phyloP scores from a whole-genome alignment of 345 rosid genomes.

The Alliaria petiolata region DNA sequence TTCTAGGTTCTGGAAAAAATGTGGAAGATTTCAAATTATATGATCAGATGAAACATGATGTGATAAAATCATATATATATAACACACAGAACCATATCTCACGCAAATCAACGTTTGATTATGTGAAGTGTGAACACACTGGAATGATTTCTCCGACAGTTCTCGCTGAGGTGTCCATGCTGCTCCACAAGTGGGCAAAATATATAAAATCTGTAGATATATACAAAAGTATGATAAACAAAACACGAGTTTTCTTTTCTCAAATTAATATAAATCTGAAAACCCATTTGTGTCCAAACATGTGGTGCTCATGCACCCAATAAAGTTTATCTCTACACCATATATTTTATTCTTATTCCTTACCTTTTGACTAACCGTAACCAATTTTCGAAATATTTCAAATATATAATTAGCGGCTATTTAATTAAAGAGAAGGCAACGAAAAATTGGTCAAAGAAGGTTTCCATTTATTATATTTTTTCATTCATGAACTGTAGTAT shows the following conservation, averaged over 20 bases:
- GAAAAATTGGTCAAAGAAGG: not conserved
- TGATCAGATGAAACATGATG: too few relatives aligned
- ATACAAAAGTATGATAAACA: not conserved
- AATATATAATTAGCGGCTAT: not conserved
- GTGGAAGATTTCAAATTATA: too few relatives aligned
- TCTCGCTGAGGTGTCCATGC: constrained; percentile 13
- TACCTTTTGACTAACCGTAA: not conserved
- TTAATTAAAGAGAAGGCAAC: not conserved
- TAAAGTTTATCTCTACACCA: constrained; percentile 6
- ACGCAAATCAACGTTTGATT: not conserved
- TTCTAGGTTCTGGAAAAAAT: too few relatives aligned
- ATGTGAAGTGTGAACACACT: not conserved
- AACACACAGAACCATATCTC: not conserved
- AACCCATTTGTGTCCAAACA: constrained; percentile 3
- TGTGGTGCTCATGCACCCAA: constrained; percentile 26
- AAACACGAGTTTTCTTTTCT: not conserved
- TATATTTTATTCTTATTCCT: constrained; percentile 9
- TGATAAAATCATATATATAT: too few relatives aligned
- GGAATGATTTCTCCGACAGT: constrained; percentile 3
- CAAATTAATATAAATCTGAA: not conserved
- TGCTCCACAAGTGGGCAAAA: constrained; percentile 13
- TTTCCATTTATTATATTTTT: not conserved
- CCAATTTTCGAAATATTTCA: constrained; percentile 3
- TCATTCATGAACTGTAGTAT: not conserved
- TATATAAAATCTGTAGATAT: not conserved